Conservation (phyloP, 768 basidiomycete genomes). For the Termitomyces sp. region DNA sequence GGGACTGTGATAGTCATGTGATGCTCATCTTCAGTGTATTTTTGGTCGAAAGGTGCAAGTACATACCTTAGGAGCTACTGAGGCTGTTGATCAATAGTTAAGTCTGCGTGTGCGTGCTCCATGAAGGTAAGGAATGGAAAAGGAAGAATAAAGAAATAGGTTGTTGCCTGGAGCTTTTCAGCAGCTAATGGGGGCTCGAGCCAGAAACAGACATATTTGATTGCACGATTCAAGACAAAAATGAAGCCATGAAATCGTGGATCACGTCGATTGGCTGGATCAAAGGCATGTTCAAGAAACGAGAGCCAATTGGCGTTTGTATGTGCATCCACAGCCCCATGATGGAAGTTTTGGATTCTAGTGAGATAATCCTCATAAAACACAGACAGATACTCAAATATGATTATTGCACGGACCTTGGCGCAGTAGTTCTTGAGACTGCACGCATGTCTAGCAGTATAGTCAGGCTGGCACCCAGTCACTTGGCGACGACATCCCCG, state of each 20-base stretch:
- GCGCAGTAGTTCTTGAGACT: constrained; percentile 4
- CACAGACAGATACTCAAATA: constrained; percentile 4
- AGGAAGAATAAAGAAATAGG: no score
- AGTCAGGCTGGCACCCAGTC: not conserved
- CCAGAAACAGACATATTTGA: constrained; percentile 10
- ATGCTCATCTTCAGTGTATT: no score
- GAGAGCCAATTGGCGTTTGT: not conserved
- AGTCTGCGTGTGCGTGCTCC: no score
- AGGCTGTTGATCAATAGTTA: no score
- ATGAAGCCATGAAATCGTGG: not conserved
- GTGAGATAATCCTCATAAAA: constrained; percentile 6
- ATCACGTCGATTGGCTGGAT: not conserved
- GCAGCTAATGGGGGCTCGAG: constrained; percentile 19
- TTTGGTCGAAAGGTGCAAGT: no score
- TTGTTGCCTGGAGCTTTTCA: constrained; percentile 80
- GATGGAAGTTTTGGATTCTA: not conserved
- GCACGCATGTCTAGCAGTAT: not conserved
- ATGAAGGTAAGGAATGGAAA: no score
- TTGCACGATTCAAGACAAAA: constrained; percentile 80
- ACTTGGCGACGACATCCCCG: constrained; percentile 5
- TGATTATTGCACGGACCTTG: constrained; percentile 8
- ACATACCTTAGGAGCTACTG: no score
- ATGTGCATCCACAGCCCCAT: not conserved
- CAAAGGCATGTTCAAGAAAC: not conserved
- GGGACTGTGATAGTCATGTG: no score